Evolutionary conservation across 2,329 filamentous ascomycete genomes (phyloP).

Genomic region (Exophiala aquamarina): DNA sequence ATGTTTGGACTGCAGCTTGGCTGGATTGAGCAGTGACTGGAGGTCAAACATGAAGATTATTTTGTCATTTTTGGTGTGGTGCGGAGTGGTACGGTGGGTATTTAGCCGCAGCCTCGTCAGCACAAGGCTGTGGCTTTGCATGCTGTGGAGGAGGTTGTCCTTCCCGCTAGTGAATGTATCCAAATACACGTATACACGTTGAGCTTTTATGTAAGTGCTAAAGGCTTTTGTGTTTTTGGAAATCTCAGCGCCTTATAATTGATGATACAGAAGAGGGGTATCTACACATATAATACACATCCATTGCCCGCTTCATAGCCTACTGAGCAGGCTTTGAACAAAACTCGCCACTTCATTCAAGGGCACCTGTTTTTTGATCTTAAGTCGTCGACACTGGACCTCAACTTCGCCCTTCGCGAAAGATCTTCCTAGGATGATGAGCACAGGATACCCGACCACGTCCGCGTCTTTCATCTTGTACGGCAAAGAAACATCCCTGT

Average conservation of each 20-base stretch:
- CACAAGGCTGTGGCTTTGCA: no score
- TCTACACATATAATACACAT: conserved; percentile 10
- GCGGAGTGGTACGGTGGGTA: not conserved
- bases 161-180: no score
- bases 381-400: conserved; percentile 73
- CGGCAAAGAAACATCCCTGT: conserved; percentile 65
- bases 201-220: no score
- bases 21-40: no score
- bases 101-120: no score
- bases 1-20: no score
- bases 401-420: conserved; percentile 66
- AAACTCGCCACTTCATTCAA: conserved; percentile 50
- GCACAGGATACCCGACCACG: conserved; percentile 80
- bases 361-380: conserved; percentile 60
- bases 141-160: no score
- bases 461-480: conserved; percentile 94
- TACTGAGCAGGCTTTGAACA: conserved; percentile 49
- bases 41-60: no score
- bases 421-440: conserved; percentile 72
- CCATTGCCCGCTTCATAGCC: conserved; percentile 44
- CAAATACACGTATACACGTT: no score
- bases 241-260: no score
- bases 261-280: conserved; percentile 9
- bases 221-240: no score
- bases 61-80: no score